Conservation (phyloP, 306 rosid genomes). For the Quillaja saponaria region DNA sequence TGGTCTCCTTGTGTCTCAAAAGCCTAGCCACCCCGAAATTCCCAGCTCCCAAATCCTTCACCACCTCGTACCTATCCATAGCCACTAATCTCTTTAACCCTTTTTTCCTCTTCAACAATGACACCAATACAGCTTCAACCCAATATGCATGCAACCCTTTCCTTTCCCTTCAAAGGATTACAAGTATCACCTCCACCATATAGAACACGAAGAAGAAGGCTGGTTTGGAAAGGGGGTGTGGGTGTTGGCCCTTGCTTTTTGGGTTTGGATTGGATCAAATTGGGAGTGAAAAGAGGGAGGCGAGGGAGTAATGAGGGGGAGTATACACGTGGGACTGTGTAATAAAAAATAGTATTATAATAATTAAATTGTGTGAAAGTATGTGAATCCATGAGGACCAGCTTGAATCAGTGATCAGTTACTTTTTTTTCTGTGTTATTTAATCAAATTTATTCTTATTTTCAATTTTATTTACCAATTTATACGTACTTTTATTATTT, state of each 20-base stretch:
- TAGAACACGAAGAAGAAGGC: constrained; percentile 20
- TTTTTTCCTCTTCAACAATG: constrained; percentile 12
- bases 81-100: background rate
- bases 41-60: constrained; percentile 64
- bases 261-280: constrained; percentile 1
- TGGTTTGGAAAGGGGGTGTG: background rate
- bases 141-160: constrained; percentile 33
- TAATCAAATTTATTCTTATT: background rate
- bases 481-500: too few relatives aligned
- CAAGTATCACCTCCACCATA: background rate
- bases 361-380: background rate
- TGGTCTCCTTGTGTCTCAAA: constrained; percentile 59
- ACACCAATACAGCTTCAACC: background rate
- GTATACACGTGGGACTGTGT: constrained; percentile 47
- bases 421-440: background rate
- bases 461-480: too few relatives aligned
- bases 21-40: constrained; percentile 72
- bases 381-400: constrained; percentile 36
- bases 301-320: background rate
- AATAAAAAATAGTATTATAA: constrained; percentile 30
- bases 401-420: constrained; percentile 28
- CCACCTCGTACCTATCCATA: constrained; percentile 63
- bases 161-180: constrained; percentile 22
- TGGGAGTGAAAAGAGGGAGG: background rate
- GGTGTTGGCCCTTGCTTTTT: too few relatives aligned